A percentile compares a stretch with the other conserved stretches of the same genome.
Evolutionary conservation across 768 basidiomycete genomes (phyloP).

Genomic region (Russula lepida): DNA sequence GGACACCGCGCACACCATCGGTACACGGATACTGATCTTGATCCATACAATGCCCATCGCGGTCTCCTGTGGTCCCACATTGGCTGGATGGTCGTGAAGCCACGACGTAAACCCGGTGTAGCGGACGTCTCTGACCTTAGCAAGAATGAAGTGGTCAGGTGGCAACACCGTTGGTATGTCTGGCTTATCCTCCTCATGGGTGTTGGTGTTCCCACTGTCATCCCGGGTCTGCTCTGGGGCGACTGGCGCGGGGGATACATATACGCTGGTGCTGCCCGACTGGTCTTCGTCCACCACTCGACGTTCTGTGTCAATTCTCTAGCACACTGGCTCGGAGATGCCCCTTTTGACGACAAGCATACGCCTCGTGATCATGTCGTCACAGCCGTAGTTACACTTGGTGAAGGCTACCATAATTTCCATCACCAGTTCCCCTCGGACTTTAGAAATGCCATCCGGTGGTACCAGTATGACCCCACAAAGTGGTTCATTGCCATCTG

Average conservation of each 20-base stretch:
- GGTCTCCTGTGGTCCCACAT: conserved; percentile 84
- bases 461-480: conserved; percentile 90
- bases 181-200: conserved; percentile 60
- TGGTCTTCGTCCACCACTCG: conserved; percentile 86
- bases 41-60: conserved; percentile 90
- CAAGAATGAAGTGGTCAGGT: conserved; percentile 70
- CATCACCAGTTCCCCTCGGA: conserved; percentile 98
- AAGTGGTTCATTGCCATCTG: conserved; percentile 82
- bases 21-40: conserved; percentile 94
- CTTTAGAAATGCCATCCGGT: conserved; percentile 91
- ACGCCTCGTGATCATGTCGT: conserved; percentile 84
- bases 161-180: conserved; percentile 83
- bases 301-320: conserved; percentile 97
- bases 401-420: conserved; percentile 98
- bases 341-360: conserved; percentile 93
- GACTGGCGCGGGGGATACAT: conserved; percentile 82
- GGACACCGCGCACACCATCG: conserved; percentile 97
- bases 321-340: conserved; percentile 91
- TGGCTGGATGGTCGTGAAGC: conserved; percentile 91
- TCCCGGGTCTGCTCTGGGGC: conserved; percentile 77
- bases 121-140: conserved; percentile 84
- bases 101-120: conserved; percentile 79
- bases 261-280: conserved; percentile 71
- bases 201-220: conserved; percentile 62
- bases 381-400: conserved; percentile 85